Conservation (phyloP, 2,329 filamentous ascomycete species). For the Penicillium sp. region DNA sequence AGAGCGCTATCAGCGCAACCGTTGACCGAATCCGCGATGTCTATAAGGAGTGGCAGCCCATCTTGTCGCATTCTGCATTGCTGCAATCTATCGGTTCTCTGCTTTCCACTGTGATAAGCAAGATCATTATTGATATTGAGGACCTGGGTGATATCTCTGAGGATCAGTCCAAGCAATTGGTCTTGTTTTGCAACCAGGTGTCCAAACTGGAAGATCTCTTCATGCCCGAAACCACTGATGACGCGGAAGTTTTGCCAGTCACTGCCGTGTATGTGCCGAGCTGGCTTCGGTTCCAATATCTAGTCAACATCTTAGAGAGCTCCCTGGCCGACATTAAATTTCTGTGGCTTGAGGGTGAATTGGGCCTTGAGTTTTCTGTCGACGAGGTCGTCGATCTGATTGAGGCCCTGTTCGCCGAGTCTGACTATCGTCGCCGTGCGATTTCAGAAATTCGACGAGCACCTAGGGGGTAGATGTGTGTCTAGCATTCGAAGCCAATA, state of each 20-base stretch:
- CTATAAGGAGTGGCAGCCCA: conserved; percentile 55
- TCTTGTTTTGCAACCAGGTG: conserved; percentile 55
- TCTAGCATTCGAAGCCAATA: neutral
- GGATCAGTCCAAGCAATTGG: conserved; percentile 59
- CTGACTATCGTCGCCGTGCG: conserved; percentile 56
- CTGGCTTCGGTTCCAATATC: conserved; percentile 65
- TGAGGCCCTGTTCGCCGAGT: conserved; percentile 63
- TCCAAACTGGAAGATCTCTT: conserved; percentile 59
- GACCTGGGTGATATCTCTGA: conserved; percentile 64
- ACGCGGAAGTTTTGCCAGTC: conserved; percentile 46
- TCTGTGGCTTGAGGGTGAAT: conserved; percentile 63
- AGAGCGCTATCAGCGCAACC: conserved; percentile 57
- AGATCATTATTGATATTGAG: conserved; percentile 61
- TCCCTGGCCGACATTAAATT: conserved; percentile 65
- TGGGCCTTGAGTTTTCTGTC: conserved; percentile 59
- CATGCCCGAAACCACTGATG: conserved; percentile 41
- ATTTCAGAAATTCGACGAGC: conserved; percentile 55
- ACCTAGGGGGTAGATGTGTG: conserved; percentile 18
- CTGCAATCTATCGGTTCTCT: conserved; percentile 62
- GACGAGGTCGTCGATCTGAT: conserved; percentile 64
- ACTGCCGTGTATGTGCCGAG: conserved; percentile 61
- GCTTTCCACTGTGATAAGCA: conserved; percentile 55
- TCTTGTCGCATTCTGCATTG: conserved; percentile 59
- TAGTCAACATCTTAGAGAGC: conserved; percentile 62
- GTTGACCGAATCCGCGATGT: conserved; percentile 58